A percentile compares a stretch with the other conserved stretches of the same genome.
phyloP scores from a whole-genome alignment of 73 alveolate species.

The Paramecium caudatum region DNA sequence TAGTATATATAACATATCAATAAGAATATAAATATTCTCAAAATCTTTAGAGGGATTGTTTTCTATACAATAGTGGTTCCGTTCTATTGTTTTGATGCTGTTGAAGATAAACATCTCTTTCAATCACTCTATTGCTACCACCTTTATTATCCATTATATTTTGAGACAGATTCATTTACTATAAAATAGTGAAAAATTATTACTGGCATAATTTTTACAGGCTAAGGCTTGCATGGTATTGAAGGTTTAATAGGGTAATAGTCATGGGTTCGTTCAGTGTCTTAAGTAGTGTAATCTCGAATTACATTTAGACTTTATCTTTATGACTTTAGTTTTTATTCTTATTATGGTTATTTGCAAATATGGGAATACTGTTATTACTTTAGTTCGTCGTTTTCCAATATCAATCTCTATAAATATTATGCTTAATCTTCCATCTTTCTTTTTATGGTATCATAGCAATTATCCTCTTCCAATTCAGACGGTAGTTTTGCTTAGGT shows the following conservation, averaged over 20 bases:
- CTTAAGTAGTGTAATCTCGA: background rate
- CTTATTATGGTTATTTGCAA: background rate
- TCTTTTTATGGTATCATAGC: slow-evolving; percentile 35
- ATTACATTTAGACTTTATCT: slow-evolving; percentile 1
- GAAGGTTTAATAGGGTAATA: background rate
- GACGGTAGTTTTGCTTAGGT: slow-evolving; percentile 39
- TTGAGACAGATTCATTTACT: slow-evolving; percentile 32
- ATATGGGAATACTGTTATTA: slow-evolving; percentile 9
- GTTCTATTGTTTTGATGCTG: background rate
- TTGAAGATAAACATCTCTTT: slow-evolving; percentile 56
- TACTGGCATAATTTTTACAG: slow-evolving; percentile 10
- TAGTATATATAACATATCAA: no score
- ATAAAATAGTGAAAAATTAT: background rate
- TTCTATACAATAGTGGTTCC: background rate
- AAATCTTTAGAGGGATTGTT: slow-evolving; percentile 56
- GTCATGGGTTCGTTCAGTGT: slow-evolving; percentile 32
- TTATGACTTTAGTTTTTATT: background rate
- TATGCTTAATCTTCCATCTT: slow-evolving; percentile 63
- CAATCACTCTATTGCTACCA: slow-evolving; percentile 3
- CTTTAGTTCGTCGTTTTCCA: slow-evolving; percentile 58
- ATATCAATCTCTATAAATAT: background rate
- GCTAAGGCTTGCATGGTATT: background rate
- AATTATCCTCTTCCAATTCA: slow-evolving; percentile 62
- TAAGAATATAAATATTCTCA: no score
- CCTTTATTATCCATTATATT: background rate